Evolutionary conservation across 768 basidiomycete species (phyloP).

Genomic region (Guyanaporus albipodus): DNA sequence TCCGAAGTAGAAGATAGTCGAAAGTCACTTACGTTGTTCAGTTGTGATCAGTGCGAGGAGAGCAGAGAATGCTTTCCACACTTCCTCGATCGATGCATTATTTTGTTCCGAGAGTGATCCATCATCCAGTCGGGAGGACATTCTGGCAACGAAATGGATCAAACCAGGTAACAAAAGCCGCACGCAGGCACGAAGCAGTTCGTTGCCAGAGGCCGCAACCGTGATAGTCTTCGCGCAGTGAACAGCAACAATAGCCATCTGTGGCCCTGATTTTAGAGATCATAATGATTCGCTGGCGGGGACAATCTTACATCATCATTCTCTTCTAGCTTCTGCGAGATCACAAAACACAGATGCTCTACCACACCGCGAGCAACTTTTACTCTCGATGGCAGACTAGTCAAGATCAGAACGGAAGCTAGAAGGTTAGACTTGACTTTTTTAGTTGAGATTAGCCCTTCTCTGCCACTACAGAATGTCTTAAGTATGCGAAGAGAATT

Average conservation of each 20-base stretch:
- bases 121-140: constrained; percentile 60
- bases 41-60: constrained; percentile 57
- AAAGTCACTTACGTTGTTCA: constrained; percentile 57
- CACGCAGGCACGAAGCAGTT: constrained; percentile 66
- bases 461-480: constrained; percentile 57
- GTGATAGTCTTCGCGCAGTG: constrained; percentile 89
- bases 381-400: constrained; percentile 63
- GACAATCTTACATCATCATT: constrained; percentile 53
- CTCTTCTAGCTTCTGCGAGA: constrained; percentile 75
- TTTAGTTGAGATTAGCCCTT: constrained; percentile 67
- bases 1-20: not conserved
- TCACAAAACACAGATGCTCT: constrained; percentile 81
- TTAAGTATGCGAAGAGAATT: constrained; percentile 3
- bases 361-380: constrained; percentile 70
- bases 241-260: constrained; percentile 81
- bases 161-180: constrained; percentile 74
- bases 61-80: constrained; percentile 73
- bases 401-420: constrained; percentile 80
- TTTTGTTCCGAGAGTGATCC: constrained; percentile 53
- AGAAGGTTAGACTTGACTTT: constrained; percentile 92
- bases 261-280: constrained; percentile 2
- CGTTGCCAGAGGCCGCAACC: constrained; percentile 63
- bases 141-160: constrained; percentile 73
- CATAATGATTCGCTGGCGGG: not conserved
- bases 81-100: constrained; percentile 64